Evolutionary conservation across 306 rosid species (phyloP).

Genomic region (Prinsepia uniflora): DNA sequence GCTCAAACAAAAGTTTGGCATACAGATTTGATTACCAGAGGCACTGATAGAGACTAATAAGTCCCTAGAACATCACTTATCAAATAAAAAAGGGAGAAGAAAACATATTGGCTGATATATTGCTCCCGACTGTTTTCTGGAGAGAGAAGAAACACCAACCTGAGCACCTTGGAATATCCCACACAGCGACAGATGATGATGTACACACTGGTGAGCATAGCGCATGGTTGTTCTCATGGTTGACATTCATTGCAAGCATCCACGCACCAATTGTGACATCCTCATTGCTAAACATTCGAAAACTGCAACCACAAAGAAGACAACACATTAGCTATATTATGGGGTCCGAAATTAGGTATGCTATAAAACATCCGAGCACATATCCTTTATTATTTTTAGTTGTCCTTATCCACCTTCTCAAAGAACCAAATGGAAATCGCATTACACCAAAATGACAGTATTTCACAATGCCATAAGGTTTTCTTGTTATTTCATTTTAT

Average conservation of each 20-base stretch:
- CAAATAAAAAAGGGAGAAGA: not conserved
- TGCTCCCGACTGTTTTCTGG: conserved; percentile 3
- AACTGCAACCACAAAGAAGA: conserved; percentile 46
- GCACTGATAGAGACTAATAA: not conserved
- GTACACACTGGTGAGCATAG: conserved; percentile 67
- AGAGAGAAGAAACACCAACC: conserved; percentile 48
- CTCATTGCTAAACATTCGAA: conserved; percentile 98
- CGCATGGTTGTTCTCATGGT: conserved; percentile 73
- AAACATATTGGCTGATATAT: not conserved
- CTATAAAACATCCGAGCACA: not conserved
- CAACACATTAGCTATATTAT: conserved; percentile 11
- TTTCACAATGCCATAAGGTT: not conserved
- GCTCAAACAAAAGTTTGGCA: not conserved
- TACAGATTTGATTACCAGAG: not conserved
- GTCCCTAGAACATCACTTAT: conserved; percentile 1
- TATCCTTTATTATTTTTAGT: not conserved
- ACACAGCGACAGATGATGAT: conserved; percentile 76
- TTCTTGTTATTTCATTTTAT: not conserved
- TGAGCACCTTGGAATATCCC: conserved; percentile 99
- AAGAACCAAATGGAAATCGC: not conserved
- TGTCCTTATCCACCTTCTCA: not conserved
- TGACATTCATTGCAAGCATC: conserved; percentile 99
- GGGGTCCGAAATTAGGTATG: not conserved
- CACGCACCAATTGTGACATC: conserved; percentile 98
- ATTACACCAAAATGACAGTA: not conserved